phyloP scores from a whole-genome alignment of 331 rosid species.

The Telfairia occidentalis region DNA sequence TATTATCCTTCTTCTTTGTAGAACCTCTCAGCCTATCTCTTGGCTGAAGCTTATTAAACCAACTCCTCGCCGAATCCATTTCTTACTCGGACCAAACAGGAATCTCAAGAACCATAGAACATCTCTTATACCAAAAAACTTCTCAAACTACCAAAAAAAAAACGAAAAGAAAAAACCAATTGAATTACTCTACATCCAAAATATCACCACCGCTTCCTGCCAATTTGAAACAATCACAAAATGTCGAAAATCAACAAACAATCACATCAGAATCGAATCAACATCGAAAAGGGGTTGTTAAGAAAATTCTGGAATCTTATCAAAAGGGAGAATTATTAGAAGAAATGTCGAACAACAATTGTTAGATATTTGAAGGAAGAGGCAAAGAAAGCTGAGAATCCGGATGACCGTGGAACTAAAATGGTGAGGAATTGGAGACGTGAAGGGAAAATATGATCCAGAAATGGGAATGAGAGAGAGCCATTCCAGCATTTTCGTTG shows the following conservation, averaged over 20 bases:
- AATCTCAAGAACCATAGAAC: conserved; percentile 20
- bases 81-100: conserved; percentile 8
- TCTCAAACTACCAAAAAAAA: background rate
- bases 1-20: conserved; percentile 33
- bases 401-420: conserved; percentile 28
- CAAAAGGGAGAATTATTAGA: background rate
- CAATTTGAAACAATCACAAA: background rate
- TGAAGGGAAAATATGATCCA: conserved; percentile 3
- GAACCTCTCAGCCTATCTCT: conserved; percentile 35
- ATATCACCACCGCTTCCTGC: background rate
- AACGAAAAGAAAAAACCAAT: background rate
- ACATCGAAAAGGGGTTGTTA: background rate
- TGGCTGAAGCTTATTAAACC: conserved; percentile 59
- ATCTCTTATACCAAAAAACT: background rate
- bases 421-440: background rate
- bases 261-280: background rate
- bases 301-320: background rate
- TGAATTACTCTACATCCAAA: background rate
- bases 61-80: conserved; percentile 73
- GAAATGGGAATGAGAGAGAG: conserved; percentile 3
- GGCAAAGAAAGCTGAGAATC: conserved; percentile 19
- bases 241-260: background rate
- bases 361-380: background rate
- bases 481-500: conserved; percentile 16
- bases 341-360: background rate